These are phyloP conservation scores for Penicillium sp. DNA, from an alignment of 2,329 filamentous ascomycete species.

Conservation along the genomic window DNA sequence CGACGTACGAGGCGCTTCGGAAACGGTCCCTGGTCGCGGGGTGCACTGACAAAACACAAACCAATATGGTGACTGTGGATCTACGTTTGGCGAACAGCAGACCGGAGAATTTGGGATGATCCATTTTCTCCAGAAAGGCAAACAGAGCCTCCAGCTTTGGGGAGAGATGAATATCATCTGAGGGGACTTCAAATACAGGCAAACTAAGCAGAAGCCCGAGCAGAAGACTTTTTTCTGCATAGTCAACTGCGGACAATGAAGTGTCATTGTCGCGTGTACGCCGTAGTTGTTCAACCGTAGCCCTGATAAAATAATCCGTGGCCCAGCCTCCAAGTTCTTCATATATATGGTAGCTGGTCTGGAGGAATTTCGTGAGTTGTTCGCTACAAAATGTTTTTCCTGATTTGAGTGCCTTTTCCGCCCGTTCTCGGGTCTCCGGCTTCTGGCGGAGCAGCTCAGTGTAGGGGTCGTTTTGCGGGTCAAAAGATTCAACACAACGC, in stretches of 20 bases:
- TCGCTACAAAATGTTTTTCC: constrained; percentile 44
- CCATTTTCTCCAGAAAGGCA: constrained; percentile 48
- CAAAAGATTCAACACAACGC: constrained; percentile 44
- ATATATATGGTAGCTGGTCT: constrained; percentile 52
- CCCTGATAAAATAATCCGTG: constrained; percentile 62
- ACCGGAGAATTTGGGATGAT: constrained; percentile 50
- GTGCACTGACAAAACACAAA: constrained; percentile 56
- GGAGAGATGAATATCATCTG: constrained; percentile 42
- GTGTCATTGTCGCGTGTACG: constrained; percentile 24
- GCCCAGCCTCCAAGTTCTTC: constrained; percentile 66
- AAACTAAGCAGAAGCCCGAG: constrained; percentile 37
- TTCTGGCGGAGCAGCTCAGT: constrained; percentile 49
- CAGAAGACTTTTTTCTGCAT: constrained; percentile 57
- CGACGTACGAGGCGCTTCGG: constrained; percentile 41
- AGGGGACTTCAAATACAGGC: constrained; percentile 15
- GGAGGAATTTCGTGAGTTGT: constrained; percentile 57
- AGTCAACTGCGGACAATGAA: constrained; percentile 44
- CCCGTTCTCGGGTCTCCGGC: constrained; percentile 33
- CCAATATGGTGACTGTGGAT: constrained; percentile 59
- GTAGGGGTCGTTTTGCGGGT: constrained; percentile 62
- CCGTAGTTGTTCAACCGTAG: constrained; percentile 44
- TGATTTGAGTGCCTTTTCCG: constrained; percentile 28
- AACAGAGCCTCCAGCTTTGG: constrained; percentile 60
- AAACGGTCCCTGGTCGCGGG: constrained; percentile 50
- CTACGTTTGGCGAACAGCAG: constrained; percentile 69